Evolutionary conservation across 441 rosid genomes (phyloP), one percentile per base, ranked within the genome.

Genomic region (Erodium trifolium): DNA sequence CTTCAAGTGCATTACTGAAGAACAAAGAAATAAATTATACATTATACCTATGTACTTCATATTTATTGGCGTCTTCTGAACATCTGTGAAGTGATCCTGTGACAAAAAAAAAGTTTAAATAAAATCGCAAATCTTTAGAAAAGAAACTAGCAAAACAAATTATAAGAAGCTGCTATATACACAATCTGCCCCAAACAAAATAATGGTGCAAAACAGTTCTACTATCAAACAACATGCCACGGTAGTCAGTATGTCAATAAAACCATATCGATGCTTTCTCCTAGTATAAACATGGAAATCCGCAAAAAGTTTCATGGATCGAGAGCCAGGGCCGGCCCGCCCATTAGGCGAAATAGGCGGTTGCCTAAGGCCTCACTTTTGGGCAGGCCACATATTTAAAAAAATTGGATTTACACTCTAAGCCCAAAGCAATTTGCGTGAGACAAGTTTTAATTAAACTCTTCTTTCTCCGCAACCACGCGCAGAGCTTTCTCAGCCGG

Each of bases 1-100:
- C 3, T 49, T 49, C n/a, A 11, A 49, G 57, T 49, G 16, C 3
- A 3, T 13, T 49, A 47, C 45, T 8, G 27, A 27, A 29, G 17
- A 27, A 5, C 19, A 10, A 1, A 16, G n/a, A 6, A 19, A 62
- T 23, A 14, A 16, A 23, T 23, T 23, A 39, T 5, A 17, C 34
- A 73, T 13, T 55, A 43, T 89, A 93, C 94, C 98, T 72, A 93
- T 93, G 78, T 91, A 91, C 77, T 93, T 93, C 96, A 91, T 86
- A 78, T 86, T 86, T 85, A 87, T 71, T 8, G 79, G 78, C 88
- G 86, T 87, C 83, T 87, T 86, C 71, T 71, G 79, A 77, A 77
- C 81, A 66, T 87, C 81, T 16, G 86, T 79, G 65, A 91, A 91
- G 76, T 91, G 89, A 67, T 89, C 94, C 98, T 89, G 87, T 63